Evolutionary conservation across 371 early-diverging fungal species (phyloP), one percentile per base, ranked within the genome.

Genomic region (Mortierella sp.): DNA sequence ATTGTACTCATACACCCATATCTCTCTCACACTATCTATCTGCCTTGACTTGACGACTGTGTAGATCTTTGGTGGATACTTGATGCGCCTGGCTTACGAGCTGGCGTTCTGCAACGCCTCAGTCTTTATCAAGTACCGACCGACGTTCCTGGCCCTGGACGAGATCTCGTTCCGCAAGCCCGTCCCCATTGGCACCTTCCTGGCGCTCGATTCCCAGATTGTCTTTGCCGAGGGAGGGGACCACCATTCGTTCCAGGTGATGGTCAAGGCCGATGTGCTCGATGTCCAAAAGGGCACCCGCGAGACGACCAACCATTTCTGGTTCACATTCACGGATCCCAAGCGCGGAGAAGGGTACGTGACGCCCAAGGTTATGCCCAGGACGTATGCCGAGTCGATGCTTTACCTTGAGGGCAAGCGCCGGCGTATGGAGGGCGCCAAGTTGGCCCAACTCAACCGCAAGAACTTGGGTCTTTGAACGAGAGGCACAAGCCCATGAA

Each of bases 141-240:
- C 91, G 4, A 83, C 66, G 0, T 91, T 95, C 53, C 79, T 94
- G 24, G 93, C 97, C 4, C 88, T 97, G 68, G 98, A 98, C 80
- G 98, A 98, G 75, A 93, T 97, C 68, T 85, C 92, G 10, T 98
- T 98, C 81, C 86, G 91, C 16, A 92, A 91, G 76, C 97, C 98
- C 0, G 98, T 98, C n/a, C 93, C 93, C 52, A 93, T 98, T 64
- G 98, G 98, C 2, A 92, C 94, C 1, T 85, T 98, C 39, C 86
- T 98, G 16, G 86, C 87, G 11, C 85, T 98, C 64, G 88, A 89
- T 34, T 88, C 94, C 1, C 93, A 95, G 84, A 91, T 97, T 24
- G 91, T 91, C 11, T 93, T 92, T 77, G 82, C 94, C 4, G 87
- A 86, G 78, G 91, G 84, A 29, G 70, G 81, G 19, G 82, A 85